Evolutionary conservation across 202 grass and related monocot genomes (phyloP).

Genomic region (Zizania palustris): DNA sequence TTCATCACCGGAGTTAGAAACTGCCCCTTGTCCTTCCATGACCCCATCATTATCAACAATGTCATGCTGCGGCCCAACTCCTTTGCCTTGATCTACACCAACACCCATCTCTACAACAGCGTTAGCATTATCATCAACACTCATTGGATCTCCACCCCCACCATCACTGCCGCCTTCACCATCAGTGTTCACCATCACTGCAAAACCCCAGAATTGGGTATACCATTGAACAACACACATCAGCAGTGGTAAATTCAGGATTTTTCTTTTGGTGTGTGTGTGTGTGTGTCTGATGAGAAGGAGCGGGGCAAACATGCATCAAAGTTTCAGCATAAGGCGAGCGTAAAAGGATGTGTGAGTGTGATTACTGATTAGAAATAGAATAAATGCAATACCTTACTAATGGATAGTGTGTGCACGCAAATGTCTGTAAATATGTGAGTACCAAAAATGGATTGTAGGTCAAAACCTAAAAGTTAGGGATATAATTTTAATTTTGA

Average conservation of each 20-base stretch:
- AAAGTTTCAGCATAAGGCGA: not conserved
- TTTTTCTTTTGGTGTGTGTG: too few relatives aligned
- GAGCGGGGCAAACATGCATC: not conserved
- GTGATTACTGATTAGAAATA: not conserved
- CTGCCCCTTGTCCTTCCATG: conserved; percentile 28
- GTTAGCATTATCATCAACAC: conserved; percentile 20
- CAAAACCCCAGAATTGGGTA: not conserved
- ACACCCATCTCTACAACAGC: not conserved
- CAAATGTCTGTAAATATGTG: too few relatives aligned
- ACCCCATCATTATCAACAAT: not conserved
- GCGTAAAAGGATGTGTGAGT: not conserved
- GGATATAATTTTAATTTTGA: too few relatives aligned
- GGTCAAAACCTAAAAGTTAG: too few relatives aligned
- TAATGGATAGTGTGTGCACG: too few relatives aligned
- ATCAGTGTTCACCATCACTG: conserved; percentile 4
- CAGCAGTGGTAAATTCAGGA: not conserved
- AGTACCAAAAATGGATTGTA: too few relatives aligned
- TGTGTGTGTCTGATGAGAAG: not conserved
- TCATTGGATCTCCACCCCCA: conserved; percentile 2
- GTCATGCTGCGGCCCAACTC: not conserved
- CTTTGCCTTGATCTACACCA: not conserved
- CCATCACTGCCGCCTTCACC: conserved; percentile 3
- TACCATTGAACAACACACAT: not conserved
- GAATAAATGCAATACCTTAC: not conserved
- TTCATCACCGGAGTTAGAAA: conserved; percentile 45